Evolutionary conservation across 805 yeast species (phyloP), one percentile per base, ranked within the genome.

Genomic region (Saccharomyces eubayanus): DNA sequence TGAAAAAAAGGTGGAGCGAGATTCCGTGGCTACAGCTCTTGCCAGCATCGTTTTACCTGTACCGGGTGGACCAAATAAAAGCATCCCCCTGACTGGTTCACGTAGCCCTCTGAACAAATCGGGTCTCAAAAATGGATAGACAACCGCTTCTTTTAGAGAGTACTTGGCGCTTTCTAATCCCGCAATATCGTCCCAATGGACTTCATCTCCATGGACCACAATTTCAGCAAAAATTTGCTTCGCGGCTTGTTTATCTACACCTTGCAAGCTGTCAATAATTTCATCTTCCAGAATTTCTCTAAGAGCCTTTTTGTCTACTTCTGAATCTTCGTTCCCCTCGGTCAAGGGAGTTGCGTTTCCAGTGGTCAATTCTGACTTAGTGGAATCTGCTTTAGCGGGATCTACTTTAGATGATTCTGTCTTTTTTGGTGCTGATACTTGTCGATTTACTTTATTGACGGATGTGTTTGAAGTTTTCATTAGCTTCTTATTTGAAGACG

Each of bases 1-100:
- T 27, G 94, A 83, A 69, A 92, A 92, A 66, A 92, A 92, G 0
- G 97, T 91, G 0, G 96, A 89, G 55, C 86, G 84, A 6, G 96
- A 86, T 72, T 94, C 98, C 2, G 95, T 88, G 2, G 97, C 98
- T 2, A 94, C 97, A 0, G 98, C 96, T 58, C 96, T 77, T 0
- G 97, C 97, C 60, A 92, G 78, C 98, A 92, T 91, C 0, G 97
- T 91, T 66, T 94, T 92, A 53, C 98, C 98, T 0, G 98, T 92
- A n/a, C 99, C 99, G 0, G 98, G 97, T 2, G 99, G 98, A 0
- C 99, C 99, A 74, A 90, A 92, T 46, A 92, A 72, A 21, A 92
- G 75, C 96, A 94, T 89, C n/a, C 98, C 98, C 55, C 96, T 74
- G 0, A 96, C 91, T 0, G 98, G 98, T 71, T 91, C 97, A 60